Conservation (phyloP, 768 basidiomycete genomes). For the Rhodotorula sphaerocarpa region DNA sequence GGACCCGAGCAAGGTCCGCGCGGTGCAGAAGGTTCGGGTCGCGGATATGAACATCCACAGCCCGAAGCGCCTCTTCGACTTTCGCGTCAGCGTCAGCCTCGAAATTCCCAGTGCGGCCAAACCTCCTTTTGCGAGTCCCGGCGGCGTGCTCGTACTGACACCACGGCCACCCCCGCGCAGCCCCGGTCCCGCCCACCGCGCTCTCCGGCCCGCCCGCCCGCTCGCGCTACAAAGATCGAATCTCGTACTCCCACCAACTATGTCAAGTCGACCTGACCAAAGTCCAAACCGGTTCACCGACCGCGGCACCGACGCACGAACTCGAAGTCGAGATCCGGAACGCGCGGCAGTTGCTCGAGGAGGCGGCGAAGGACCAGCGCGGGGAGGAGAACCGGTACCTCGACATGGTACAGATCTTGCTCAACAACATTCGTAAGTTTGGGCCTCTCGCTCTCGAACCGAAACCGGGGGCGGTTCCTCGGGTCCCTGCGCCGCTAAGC, state of each 20-base stretch:
- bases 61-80: slow-evolving; percentile 76
- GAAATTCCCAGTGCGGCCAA: slow-evolving; percentile 71
- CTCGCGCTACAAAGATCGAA: slow-evolving; percentile 66
- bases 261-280: slow-evolving; percentile 90
- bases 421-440: slow-evolving; percentile 68
- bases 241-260: slow-evolving; percentile 89
- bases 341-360: slow-evolving; percentile 60
- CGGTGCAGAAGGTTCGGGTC: slow-evolving; percentile 70
- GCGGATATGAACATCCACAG: slow-evolving; percentile 80
- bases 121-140: not conserved
- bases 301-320: slow-evolving; percentile 54
- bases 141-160: not conserved
- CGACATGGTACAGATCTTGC: slow-evolving; percentile 80
- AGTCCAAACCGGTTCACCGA: slow-evolving; percentile 46
- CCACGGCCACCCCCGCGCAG: not conserved
- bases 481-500: too few species aligned
- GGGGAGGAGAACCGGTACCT: slow-evolving; percentile 67
- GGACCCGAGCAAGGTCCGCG: slow-evolving; percentile 54
- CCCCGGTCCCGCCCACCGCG: slow-evolving; percentile 18
- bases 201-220: slow-evolving; percentile 16
- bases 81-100: slow-evolving; percentile 84
- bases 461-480: too few species aligned
- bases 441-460: not conserved
- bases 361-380: slow-evolving; percentile 58
- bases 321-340: slow-evolving; percentile 77